Evolutionary conservation across 805 yeast species (phyloP).

Genomic region (Pichia nanzhaoensis): DNA sequence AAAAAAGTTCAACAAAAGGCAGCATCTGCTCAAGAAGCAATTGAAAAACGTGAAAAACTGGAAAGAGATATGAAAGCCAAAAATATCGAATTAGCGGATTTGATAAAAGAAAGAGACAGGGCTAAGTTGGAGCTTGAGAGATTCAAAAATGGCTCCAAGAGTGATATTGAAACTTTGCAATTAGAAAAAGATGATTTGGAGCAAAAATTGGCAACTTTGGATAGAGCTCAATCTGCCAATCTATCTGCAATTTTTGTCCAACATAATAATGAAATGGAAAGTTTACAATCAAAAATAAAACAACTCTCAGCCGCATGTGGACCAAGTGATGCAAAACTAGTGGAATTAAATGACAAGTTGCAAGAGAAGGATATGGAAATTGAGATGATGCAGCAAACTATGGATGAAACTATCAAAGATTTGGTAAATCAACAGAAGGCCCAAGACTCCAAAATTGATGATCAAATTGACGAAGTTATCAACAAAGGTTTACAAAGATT

Average conservation of each 20-base stretch:
- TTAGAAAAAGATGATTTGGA: slow-evolving; percentile 57
- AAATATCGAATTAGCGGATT: slow-evolving; percentile 80
- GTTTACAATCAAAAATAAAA: slow-evolving; percentile 35
- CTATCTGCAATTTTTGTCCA: slow-evolving; percentile 51
- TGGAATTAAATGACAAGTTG: slow-evolving; percentile 39
- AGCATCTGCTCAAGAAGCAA: slow-evolving; percentile 82
- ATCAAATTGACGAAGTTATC: slow-evolving; percentile 50
- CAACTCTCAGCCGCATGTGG: slow-evolving; percentile 22
- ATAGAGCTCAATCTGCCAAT: slow-evolving; percentile 58
- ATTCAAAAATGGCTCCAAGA: slow-evolving; percentile 54
- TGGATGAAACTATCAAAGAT: slow-evolving; percentile 64
- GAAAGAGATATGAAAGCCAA: slow-evolving; percentile 82
- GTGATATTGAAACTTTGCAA: slow-evolving; percentile 58
- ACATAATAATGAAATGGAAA: slow-evolving; percentile 57
- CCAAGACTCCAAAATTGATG: slow-evolving; percentile 47
- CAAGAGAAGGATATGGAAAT: slow-evolving; percentile 70
- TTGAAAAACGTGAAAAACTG: slow-evolving; percentile 71
- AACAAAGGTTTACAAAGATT: slow-evolving; percentile 43
- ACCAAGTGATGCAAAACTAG: slow-evolving; percentile 16
- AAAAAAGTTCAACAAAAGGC: slow-evolving; percentile 83
- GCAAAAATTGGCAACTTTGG: slow-evolving; percentile 50
- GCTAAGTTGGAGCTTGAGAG: slow-evolving; percentile 79
- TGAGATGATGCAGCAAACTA: slow-evolving; percentile 70
- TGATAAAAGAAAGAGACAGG: slow-evolving; percentile 83
- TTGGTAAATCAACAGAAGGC: slow-evolving; percentile 44